Conservation (phyloP, 257 asterid species). For the Solanum pimpinellifolium region DNA sequence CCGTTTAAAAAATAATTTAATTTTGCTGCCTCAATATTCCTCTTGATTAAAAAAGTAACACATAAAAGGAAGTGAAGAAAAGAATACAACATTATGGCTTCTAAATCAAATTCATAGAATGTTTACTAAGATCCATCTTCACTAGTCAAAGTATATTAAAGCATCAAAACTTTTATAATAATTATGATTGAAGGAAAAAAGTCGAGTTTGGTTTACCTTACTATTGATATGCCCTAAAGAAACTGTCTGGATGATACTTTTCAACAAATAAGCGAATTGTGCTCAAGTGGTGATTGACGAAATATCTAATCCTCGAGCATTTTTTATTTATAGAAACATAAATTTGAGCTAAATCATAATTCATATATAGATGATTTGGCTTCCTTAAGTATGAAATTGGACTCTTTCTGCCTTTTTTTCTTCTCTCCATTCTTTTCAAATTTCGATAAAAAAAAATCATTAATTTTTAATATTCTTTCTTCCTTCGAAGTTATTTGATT, state of each 20-base stretch:
- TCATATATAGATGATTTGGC: background rate
- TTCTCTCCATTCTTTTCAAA: background rate
- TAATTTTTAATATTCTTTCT: background rate
- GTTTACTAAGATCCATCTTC: background rate
- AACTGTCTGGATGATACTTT: too few relatives aligned
- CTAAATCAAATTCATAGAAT: background rate
- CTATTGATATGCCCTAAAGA: too few relatives aligned
- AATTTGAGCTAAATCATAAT: background rate
- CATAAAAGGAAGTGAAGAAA: background rate
- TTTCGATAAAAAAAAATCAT: background rate
- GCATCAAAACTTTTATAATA: background rate
- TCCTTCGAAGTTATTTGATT: background rate
- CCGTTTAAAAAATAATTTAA: background rate
- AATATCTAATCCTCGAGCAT: too few relatives aligned
- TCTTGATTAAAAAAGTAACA: background rate
- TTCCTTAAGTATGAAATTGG: background rate
- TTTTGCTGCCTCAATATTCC: background rate
- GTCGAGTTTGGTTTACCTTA: too few relatives aligned
- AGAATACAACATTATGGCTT: background rate
- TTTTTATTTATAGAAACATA: background rate
- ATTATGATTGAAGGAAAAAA: background rate
- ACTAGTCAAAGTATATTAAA: background rate
- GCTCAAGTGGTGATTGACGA: too few relatives aligned
- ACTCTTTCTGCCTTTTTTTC: background rate
- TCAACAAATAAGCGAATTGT: too few relatives aligned